Evolutionary conservation across 768 basidiomycete genomes (phyloP), one percentile per base, ranked within the genome.

Genomic region (Pilatotrama ljubarskyi): DNA sequence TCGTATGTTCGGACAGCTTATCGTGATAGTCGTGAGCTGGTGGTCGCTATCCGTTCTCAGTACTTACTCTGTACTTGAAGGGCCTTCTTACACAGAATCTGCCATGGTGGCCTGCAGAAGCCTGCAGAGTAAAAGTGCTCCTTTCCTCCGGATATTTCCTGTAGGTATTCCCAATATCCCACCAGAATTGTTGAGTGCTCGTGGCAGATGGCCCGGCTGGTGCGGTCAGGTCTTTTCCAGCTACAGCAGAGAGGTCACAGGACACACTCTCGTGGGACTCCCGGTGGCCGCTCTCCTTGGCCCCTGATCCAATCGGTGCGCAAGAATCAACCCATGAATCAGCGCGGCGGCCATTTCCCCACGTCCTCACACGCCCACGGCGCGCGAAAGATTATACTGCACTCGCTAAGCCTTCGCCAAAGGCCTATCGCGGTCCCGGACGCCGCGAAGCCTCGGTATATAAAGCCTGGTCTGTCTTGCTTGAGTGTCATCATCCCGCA

Each of bases 301-400:
- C 57, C 47, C 56, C 48, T 59, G 40, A 50, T 25, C 62, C 62
- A 55, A 54, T 46, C 35, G 37, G 61, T 44, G 48, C 48, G 26
- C 38, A 55, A 48, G 36, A 48, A 48, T 48, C 38, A 29, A 38
- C 44, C 18, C 43, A 40, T 58, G 57, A 48, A 49, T 55, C 51
- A 52, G 62, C 62, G 14, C 40, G 56, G 52, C 57, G 41, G 46
- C 56, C 47, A 46, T 44, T 38, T 10, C 54, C 62, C 62, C 62
- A 63, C 62, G 51, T 11, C 38, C 18, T 15, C 17, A 56, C 55
- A 57, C 55, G 51, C 56, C 56, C 40, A 36, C 56, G 57, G 57
- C 57, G 62, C 46, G 57, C 57, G 62, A 49, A 17, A 44, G 42
- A 48, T 32, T 40, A 57, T 41, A 29, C 51, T 46, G 22, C 32